A percentile compares a stretch with the other conserved stretches of the same genome.
phyloP scores from a whole-genome alignment of 108 stramenopile species.

The Skeletonema grethae region DNA sequence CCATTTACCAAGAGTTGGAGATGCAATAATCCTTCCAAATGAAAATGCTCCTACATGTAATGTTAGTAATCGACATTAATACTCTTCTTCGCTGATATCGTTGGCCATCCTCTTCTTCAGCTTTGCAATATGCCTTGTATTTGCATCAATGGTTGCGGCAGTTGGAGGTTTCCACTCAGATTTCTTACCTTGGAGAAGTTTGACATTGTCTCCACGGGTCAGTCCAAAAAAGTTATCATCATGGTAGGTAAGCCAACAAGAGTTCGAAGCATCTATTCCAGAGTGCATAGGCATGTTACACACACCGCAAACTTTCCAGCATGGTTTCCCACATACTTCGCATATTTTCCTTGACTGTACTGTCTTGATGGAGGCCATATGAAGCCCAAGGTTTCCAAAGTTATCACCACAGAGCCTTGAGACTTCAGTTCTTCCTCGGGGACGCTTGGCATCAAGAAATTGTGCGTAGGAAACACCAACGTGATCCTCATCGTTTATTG shows the following conservation, averaged over 20 bases:
- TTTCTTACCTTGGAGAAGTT: background rate
- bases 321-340: background rate
- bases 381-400: background rate
- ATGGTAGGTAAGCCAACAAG: background rate
- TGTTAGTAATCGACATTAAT: background rate
- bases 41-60: too few species aligned
- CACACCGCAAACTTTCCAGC: background rate
- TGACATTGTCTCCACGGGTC: background rate
- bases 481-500: background rate
- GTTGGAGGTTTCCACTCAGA: background rate
- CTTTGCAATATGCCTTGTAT: background rate
- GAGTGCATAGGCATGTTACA: background rate
- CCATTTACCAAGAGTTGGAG: too few species aligned
- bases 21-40: too few species aligned
- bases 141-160: background rate
- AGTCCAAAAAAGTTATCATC: constrained; percentile 1
- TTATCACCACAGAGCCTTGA: background rate
- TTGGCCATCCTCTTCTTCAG: background rate
- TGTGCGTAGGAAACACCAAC: background rate
- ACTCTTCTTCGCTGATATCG: too few species aligned
- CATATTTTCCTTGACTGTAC: background rate
- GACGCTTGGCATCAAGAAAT: background rate
- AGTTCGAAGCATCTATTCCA: background rate
- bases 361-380: background rate
- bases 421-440: background rate